Evolutionary conservation across 805 yeast genomes (phyloP).

Genomic region (Priceomyces carsonii): DNA sequence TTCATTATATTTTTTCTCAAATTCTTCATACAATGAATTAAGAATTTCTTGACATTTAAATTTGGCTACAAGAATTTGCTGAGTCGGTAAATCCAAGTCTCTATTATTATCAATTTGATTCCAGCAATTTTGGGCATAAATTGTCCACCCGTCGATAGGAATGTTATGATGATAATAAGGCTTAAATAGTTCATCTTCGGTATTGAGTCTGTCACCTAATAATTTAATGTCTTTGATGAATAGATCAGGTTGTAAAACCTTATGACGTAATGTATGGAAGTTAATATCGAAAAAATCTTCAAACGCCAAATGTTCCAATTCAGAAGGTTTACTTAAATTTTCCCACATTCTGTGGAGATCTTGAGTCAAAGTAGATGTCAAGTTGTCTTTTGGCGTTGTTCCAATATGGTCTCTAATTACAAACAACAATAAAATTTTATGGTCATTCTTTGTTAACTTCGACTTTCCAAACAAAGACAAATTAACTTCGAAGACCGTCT

Average conservation of each 20-base stretch:
- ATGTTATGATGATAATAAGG: constrained; percentile 76
- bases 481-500: constrained; percentile 96
- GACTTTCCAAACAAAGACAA: constrained; percentile 76
- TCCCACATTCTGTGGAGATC: constrained; percentile 83
- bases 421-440: constrained; percentile 72
- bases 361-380: constrained; percentile 63
- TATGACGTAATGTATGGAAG: constrained; percentile 83
- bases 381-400: constrained; percentile 73
- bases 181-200: constrained; percentile 50
- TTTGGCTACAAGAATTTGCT: constrained; percentile 90
- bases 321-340: constrained; percentile 70
- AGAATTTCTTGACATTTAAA: constrained; percentile 93
- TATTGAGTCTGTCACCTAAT: constrained; percentile 64
- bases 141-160: constrained; percentile 95
- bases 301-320: constrained; percentile 53
- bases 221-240: constrained; percentile 60
- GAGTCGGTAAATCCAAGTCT: constrained; percentile 95
- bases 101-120: constrained; percentile 89
- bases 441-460: constrained; percentile 34
- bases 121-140: constrained; percentile 92
- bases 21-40: constrained; percentile 32
- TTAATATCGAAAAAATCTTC: constrained; percentile 82
- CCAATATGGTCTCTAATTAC: constrained; percentile 94
- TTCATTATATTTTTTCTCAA: constrained; percentile 19
- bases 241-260: constrained; percentile 72